Base-by-base conservation (phyloP, 2,329 filamentous ascomycete genomes). In the Fusarium paranaense region DNA sequence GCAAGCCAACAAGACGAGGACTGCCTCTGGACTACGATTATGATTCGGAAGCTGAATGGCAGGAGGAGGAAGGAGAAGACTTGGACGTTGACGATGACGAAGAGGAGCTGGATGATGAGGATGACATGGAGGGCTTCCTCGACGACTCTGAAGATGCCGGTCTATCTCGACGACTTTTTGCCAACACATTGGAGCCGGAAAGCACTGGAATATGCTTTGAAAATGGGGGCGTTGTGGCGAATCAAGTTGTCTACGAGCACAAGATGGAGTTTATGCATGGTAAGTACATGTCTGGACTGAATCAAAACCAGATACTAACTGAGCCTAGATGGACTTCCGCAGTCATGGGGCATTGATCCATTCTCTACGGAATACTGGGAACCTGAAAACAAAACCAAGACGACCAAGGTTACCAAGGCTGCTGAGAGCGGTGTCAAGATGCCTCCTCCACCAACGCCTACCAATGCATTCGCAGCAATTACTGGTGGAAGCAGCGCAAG, bases 121-220 rank as follows among this genome's bases (percentile, higher is more conserved):
- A 94, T 18, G 95, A 97, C 69, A 93, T 98, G 91, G 94, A 95
- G 5, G 95, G 91, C 20, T 98, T 98, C 79, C 86, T 98, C 2
- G 95, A 98, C 76, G 94, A 97, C 77, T 94, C 94, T 7, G 94
- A 97, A 62, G 94, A 97, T 70, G 79, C 82, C 78, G 89, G 84
- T 69, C 84, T 82, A 80, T 86, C 83, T 73, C 86, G 81, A 88
- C 89, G 86, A 85, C 89, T 80, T 82, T 92, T 83, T 89, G 77
- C 89, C 86, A 90, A 91, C 33, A 91, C 94, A 73, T 87, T 97
- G 78, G 90, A 95, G 78, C 94, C 95, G 1, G 86, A 93, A 47
- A 93, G 89, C 79, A 94, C 91, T 5, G 97, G 96, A 1, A 84
- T 98, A 11, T 97, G 93, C 80, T 99, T 95, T 90, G 94, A 97